Conservation (phyloP, 2,329 filamentous ascomycete species). For the Aspergillus neoniger region DNA sequence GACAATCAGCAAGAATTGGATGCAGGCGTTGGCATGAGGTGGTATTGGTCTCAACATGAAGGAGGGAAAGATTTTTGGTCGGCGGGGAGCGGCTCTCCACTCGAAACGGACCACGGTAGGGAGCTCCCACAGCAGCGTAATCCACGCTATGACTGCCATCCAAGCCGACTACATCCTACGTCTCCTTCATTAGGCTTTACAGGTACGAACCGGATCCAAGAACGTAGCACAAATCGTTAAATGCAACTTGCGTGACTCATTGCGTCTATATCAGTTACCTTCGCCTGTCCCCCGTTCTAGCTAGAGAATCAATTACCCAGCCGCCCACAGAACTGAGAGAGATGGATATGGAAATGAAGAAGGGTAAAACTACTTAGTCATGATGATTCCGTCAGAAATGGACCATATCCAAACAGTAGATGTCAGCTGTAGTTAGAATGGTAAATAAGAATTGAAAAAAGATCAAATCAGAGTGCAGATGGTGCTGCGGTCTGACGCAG, state of each 20-base stretch:
- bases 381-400: not conserved
- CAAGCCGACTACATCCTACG: not conserved
- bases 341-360: no score
- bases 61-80: not conserved
- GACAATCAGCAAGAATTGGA: not conserved
- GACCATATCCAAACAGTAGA: not conserved
- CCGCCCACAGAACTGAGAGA: not conserved
- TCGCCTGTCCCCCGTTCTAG: conserved; percentile 1
- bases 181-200: not conserved
- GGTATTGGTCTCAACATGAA: not conserved
- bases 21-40: not conserved
- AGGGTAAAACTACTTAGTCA: not conserved
- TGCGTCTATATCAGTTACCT: conserved; percentile 14
- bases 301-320: not conserved
- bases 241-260: conserved; percentile 16
- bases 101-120: not conserved
- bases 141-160: not conserved
- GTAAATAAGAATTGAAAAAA: not conserved
- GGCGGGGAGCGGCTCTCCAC: not conserved
- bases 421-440: not conserved
- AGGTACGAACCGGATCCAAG: not conserved
- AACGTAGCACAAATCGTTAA: not conserved
- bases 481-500: not conserved
- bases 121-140: no score
- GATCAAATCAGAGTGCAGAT: not conserved